phyloP scores from a whole-genome alignment of 2,329 filamentous ascomycete genomes.

The Aspergillus phoenicis region DNA sequence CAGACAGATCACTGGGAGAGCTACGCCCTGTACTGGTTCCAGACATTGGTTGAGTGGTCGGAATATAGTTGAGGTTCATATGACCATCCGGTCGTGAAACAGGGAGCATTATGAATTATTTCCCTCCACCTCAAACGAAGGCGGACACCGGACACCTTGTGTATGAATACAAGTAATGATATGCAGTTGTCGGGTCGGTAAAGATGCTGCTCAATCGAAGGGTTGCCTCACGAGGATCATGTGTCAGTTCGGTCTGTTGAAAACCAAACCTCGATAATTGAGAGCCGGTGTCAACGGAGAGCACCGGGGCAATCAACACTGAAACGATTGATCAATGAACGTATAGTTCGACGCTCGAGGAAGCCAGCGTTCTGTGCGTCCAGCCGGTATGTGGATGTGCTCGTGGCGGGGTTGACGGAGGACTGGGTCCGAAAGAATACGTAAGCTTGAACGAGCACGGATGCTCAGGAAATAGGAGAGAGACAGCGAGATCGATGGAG shows the following conservation, averaged over 20 bases:
- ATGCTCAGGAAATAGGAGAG: constrained; percentile 3
- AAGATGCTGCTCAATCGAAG: constrained; percentile 24
- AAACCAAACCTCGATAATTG: background rate
- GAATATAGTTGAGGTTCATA: constrained; percentile 79
- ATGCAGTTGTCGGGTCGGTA: constrained; percentile 10
- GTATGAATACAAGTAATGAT: constrained; percentile 5
- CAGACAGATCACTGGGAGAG: constrained; percentile 75
- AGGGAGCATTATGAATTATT: constrained; percentile 91
- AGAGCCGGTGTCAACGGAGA: background rate
- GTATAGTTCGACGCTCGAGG: constrained; percentile 5
- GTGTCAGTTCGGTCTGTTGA: constrained; percentile 15
- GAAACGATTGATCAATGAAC: constrained; percentile 1
- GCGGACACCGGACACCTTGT: constrained; percentile 15
- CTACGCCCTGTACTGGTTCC: constrained; percentile 78
- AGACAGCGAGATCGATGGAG: constrained; percentile 16
- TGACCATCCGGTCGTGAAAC: constrained; percentile 76
- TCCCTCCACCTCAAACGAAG: constrained; percentile 25
- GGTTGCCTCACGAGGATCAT: constrained; percentile 28
- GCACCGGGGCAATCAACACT: background rate
- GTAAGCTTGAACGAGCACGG: constrained; percentile 23
- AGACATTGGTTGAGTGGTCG: constrained; percentile 69
- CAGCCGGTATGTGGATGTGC: constrained; percentile 15
- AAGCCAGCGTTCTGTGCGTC: constrained; percentile 14
- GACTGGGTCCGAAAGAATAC: constrained; percentile 20
- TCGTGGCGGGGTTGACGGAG: constrained; percentile 23